Base-by-base conservation (phyloP, 208 protist genomes). In the Wallacemonas collosoma region DNA sequence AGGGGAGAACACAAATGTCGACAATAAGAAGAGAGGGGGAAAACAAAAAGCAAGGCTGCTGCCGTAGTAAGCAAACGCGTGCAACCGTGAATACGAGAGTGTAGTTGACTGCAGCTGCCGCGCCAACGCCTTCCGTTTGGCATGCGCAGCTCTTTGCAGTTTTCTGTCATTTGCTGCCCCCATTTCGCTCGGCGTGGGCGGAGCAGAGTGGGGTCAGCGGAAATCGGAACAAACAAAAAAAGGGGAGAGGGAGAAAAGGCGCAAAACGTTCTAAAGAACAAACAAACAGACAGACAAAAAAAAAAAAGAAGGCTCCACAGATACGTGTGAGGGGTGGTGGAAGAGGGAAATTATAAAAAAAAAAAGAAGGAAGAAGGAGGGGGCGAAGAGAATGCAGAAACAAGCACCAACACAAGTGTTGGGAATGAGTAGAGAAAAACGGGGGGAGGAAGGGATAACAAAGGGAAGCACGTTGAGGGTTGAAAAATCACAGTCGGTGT, bases 21-120 rank as follows among this genome's bases (percentile, higher is more conserved):
- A 38, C 41, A 62, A 75, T 17, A 67, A 67, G 14, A 75, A 67
- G 60, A 75, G 51, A 75, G 48, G 61, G 2, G 9, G n/a, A 38
- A 53, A 53, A 53, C 48, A 53, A 53, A 53, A 53, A 26, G 26
- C 26, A 26, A 26, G 26, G 26, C 26, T 26, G 26, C 26, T 26
- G 26, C 26, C 26, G 26, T 26, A 26, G 26, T 26, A 26, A 26
- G 26, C 26, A 26, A 26, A 26, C 26, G 26, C 26, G 26, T 26
- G 26, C 26, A 26, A 26, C 26, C 26, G 26, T 26, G 26, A 26
- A 26, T 26, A 26, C 26, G 26, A 26, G 26, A 26, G 26, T 26
- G 26, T 26, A 26, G 26, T 26, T 26, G 26, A 26, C 26, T 26
- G 26, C 26, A 0, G 26, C 26, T 26, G 26, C 26, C 26, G 26